These are phyloP conservation scores for Sclerotinia spermophila DNA, from an alignment of 2,329 filamentous ascomycete genomes.

Conservation along the genomic window DNA sequence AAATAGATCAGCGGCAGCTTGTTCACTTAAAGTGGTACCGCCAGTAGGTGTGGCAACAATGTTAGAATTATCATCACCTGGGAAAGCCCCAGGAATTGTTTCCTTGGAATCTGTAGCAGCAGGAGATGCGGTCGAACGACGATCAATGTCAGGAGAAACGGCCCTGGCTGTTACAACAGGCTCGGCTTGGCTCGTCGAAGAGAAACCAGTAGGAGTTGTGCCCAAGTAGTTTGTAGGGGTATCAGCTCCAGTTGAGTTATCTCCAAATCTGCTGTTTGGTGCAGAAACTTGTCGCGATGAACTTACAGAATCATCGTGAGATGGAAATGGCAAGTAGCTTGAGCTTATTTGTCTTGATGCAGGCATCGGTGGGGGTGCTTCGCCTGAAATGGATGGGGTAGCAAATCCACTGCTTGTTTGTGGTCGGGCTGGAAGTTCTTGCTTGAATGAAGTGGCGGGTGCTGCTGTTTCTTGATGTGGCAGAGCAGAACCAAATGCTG, in stretches of 20 bases:
- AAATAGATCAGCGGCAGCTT: conserved; percentile 51
- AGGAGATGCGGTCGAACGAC: conserved; percentile 34
- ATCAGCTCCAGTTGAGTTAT: conserved; percentile 40
- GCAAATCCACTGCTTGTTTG: conserved; percentile 30
- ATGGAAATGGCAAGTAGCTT: conserved; percentile 67
- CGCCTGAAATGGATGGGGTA: conserved; percentile 55
- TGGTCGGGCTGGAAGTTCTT: conserved; percentile 33
- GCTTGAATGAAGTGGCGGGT: conserved; percentile 60
- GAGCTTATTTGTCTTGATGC: conserved; percentile 76
- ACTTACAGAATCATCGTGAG: conserved; percentile 63
- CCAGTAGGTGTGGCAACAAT: conserved; percentile 48
- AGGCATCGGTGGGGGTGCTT: conserved; percentile 57
- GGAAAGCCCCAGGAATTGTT: conserved; percentile 51
- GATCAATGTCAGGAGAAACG: conserved; percentile 34
- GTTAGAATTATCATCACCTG: conserved; percentile 44
- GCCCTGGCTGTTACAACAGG: conserved; percentile 28
- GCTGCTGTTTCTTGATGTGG: conserved; percentile 40
- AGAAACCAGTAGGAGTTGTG: conserved; percentile 35
- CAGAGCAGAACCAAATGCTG: conserved; percentile 51
- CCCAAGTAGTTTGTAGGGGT: conserved; percentile 39
- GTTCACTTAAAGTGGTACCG: conserved; percentile 45
- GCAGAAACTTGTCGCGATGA: conserved; percentile 77
- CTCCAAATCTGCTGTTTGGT: conserved; percentile 62
- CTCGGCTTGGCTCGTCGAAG: conserved; percentile 28
- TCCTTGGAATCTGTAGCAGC: conserved; percentile 36